phyloP scores from a whole-genome alignment of 148 eudicot species.

The Simmondsia chinensis region DNA sequence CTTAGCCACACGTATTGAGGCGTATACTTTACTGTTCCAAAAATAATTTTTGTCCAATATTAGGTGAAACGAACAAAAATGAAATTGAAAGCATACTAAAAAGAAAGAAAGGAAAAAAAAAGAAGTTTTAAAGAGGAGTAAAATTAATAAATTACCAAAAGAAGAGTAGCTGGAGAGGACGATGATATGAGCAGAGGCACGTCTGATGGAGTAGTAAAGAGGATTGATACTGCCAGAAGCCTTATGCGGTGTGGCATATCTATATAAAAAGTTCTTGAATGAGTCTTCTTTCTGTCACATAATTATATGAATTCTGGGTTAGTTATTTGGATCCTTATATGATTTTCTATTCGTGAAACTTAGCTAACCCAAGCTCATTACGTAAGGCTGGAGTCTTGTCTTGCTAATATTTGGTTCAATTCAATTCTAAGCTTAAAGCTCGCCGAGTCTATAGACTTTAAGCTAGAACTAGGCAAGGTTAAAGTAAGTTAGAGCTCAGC shows the following conservation, averaged over 20 bases:
- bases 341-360: no score
- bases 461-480: no score
- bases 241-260: constrained; percentile 19
- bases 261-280: constrained; percentile 17
- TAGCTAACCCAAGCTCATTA: no score
- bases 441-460: no score
- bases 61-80: not conserved
- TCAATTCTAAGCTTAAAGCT: no score
- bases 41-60: no score
- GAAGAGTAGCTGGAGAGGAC: constrained; percentile 50
- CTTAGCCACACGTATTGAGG: constrained; percentile 26
- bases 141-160: not conserved
- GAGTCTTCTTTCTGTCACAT: constrained; percentile 28
- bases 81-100: not conserved
- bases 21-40: constrained; percentile 17
- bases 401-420: no score
- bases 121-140: no score
- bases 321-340: no score
- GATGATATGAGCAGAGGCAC: constrained; percentile 48
- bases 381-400: no score
- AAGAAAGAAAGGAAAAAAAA: not conserved
- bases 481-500: no score
- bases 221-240: constrained; percentile 40
- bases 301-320: no score
- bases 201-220: constrained; percentile 59